Percentiles rank a stretch among this genome's conserved stretches.
Evolutionary conservation across 768 basidiomycete species (phyloP).

Genomic region (Candolleomyces efflorescens): DNA sequence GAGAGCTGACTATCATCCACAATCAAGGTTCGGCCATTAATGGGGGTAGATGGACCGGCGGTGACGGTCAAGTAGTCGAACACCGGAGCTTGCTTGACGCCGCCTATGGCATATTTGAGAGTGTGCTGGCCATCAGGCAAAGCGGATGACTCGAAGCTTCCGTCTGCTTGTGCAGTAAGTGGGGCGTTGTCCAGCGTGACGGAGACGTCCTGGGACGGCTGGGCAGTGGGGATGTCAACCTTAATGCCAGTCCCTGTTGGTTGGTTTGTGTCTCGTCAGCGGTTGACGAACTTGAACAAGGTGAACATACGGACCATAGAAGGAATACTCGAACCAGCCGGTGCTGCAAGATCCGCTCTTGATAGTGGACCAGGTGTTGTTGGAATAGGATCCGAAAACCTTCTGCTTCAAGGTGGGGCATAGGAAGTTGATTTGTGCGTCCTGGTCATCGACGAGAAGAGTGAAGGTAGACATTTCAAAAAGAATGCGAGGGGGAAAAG

Average conservation of each 20-base stretch:
- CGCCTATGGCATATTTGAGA: slow-evolving; percentile 29
- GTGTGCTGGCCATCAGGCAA: slow-evolving; percentile 34
- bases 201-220: slow-evolving; percentile 22
- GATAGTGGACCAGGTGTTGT: slow-evolving; percentile 36
- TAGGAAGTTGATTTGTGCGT: slow-evolving; percentile 29
- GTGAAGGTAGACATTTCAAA: slow-evolving; percentile 16
- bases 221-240: slow-evolving; percentile 20
- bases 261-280: neutral
- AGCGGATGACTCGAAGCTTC: slow-evolving; percentile 26
- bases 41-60: slow-evolving; percentile 29
- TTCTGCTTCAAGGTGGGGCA: slow-evolving; percentile 30
- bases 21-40: slow-evolving; percentile 30
- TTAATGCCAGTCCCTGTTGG: slow-evolving; percentile 29
- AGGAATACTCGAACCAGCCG: slow-evolving; percentile 38
- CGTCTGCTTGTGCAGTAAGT: slow-evolving; percentile 24
- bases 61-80: slow-evolving; percentile 39
- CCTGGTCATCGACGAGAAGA: slow-evolving; percentile 37
- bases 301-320: slow-evolving; percentile 29
- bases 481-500: slow-evolving; percentile 15
- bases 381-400: slow-evolving; percentile 32
- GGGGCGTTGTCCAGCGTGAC: slow-evolving; percentile 35
- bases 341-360: slow-evolving; percentile 23
- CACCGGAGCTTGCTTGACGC: slow-evolving; percentile 19
- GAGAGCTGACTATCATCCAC: slow-evolving; percentile 30
- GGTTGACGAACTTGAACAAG: neutral